These are phyloP conservation scores for Phytopythium delawarense DNA, from an alignment of 352 stramenopile genomes.

Conservation along the genomic window DNA sequence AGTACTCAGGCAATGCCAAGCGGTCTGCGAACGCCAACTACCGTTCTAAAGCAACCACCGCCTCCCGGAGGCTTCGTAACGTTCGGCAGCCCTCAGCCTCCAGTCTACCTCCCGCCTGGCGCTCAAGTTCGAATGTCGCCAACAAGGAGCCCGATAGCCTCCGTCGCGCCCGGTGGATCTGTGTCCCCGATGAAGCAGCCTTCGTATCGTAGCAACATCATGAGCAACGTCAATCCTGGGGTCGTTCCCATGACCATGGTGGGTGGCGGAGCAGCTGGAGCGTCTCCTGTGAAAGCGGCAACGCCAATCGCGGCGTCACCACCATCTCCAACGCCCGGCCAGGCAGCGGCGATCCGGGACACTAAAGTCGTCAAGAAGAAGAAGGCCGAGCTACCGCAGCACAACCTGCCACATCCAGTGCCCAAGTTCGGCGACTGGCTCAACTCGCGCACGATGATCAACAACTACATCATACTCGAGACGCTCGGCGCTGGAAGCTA, in stretches of 20 bases:
- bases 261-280: not conserved
- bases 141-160: conserved; percentile 24
- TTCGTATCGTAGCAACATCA: conserved; percentile 50
- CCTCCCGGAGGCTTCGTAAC: not conserved
- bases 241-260: conserved; percentile 36
- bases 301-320: conserved; percentile 6
- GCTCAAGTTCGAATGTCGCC: conserved; percentile 21
- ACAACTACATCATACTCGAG: conserved; percentile 93
- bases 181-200: conserved; percentile 32
- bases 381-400: conserved; percentile 64
- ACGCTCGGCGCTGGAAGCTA: conserved; percentile 84
- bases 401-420: conserved; percentile 68
- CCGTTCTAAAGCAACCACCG: not conserved
- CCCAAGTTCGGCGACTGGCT: conserved; percentile 84
- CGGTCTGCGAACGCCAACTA: not conserved
- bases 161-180: conserved; percentile 9
- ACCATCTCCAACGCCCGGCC: conserved; percentile 2
- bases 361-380: conserved; percentile 85
- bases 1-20: not conserved
- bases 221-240: conserved; percentile 26
- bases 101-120: not conserved
- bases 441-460: conserved; percentile 88
- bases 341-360: conserved; percentile 46
- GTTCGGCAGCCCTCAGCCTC: conserved; percentile 5
- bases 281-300: conserved; percentile 13